A percentile compares a stretch with the other conserved stretches of the same genome.
phyloP scores from a whole-genome alignment of 2,329 filamentous ascomycete genomes.

The Ceratocystis cacaofunesta region DNA sequence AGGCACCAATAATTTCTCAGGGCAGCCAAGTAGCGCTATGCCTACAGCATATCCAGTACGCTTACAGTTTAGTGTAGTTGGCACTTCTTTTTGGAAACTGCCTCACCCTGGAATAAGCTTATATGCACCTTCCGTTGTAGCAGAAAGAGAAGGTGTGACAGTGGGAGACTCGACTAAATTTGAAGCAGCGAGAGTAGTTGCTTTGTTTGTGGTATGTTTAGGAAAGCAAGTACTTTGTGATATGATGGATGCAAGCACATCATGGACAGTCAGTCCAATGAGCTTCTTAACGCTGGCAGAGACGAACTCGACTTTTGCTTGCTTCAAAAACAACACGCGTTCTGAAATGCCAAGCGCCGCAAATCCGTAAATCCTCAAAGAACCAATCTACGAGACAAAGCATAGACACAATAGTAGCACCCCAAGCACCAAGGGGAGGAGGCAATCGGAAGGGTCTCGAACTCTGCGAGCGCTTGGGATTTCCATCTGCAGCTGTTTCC shows the following conservation, averaged over 20 bases:
- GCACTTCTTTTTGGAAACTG: not conserved
- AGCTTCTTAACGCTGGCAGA: too few species aligned
- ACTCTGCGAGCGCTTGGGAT: not conserved
- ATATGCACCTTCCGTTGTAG: not conserved
- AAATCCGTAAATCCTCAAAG: not conserved
- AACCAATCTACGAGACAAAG: not conserved
- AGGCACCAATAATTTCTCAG: not conserved
- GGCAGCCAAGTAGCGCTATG: not conserved
- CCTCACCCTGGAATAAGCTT: not conserved
- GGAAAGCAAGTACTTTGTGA: too few species aligned
- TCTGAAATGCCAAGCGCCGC: slow-evolving; percentile 1
- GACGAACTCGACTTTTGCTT: too few species aligned
- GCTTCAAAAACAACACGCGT: not conserved
- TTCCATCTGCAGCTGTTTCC: not conserved
- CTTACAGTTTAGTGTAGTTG: not conserved
- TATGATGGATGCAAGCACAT: too few species aligned
- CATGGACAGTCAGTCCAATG: too few species aligned
- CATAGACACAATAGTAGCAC: not conserved
- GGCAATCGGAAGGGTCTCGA: not conserved
- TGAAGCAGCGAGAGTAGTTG: not conserved
- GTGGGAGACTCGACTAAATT: not conserved
- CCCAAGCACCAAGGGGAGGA: not conserved
- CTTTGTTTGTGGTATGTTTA: not conserved
- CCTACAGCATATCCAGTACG: too few species aligned
- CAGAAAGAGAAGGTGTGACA: not conserved